These are phyloP conservation scores for Dichotomocladium elegans DNA, from an alignment of 371 early-diverging fungal genomes.

Conservation along the genomic window DNA sequence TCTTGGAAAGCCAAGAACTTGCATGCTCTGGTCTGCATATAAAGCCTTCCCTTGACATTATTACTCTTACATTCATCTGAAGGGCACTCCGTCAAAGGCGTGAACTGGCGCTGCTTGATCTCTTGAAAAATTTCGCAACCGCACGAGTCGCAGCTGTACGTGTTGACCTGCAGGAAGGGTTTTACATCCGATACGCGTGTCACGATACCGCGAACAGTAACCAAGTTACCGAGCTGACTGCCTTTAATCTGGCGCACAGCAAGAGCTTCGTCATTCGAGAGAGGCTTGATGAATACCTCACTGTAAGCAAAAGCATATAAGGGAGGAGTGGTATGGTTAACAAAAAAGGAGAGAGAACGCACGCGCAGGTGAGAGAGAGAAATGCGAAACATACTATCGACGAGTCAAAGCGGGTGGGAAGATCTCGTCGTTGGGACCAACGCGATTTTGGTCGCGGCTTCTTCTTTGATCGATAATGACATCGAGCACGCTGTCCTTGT, in stretches of 20 bases:
- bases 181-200: conserved; percentile 97
- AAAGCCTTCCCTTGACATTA: conserved; percentile 82
- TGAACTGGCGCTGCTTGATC: conserved; percentile 78
- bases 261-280: conserved; percentile 50
- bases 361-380: too few species aligned
- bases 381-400: conserved; percentile 75
- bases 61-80: conserved; percentile 85
- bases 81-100: conserved; percentile 88
- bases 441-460: conserved; percentile 61
- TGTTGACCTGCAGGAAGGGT: conserved; percentile 89
- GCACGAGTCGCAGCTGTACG: conserved; percentile 97
- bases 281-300: conserved; percentile 83
- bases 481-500: conserved; percentile 82
- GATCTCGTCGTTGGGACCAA: conserved; percentile 32
- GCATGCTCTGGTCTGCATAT: conserved; percentile 92
- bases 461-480: conserved; percentile 86
- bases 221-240: conserved; percentile 81
- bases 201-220: conserved; percentile 93
- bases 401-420: conserved; percentile 86
- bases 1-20: conserved; percentile 96
- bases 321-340: background rate
- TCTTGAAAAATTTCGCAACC: conserved; percentile 98
- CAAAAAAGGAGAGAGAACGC: background rate
- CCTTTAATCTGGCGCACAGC: conserved; percentile 92
- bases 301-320: conserved; percentile 30